A percentile compares a stretch with the other conserved stretches of the same genome.
phyloP scores from a whole-genome alignment of 1,284 basidiomycete species.

The Melampsora americana region DNA sequence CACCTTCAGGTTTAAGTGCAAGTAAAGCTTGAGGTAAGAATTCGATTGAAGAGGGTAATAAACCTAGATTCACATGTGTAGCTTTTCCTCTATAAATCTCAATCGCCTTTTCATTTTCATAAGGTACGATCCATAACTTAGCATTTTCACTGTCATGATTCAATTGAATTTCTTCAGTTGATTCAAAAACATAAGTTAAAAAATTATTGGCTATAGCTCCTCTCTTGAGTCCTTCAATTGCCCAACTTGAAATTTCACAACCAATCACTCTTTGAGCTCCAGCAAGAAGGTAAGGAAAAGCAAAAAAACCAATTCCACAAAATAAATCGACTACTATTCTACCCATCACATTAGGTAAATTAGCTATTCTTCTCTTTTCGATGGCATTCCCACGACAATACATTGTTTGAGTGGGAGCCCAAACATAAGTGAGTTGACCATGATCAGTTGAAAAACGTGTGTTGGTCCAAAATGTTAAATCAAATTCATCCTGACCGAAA shows the following conservation, averaged over 20 bases:
- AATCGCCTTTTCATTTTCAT: constrained; percentile 1
- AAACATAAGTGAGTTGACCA: constrained; percentile 2
- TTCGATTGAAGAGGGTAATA: constrained; percentile 28
- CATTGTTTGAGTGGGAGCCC: constrained; percentile 39
- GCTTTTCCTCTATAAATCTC: constrained; percentile 18
- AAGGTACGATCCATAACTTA: constrained; percentile 2
- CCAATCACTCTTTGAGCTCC: constrained; percentile 22
- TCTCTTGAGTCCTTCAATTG: constrained; percentile 25
- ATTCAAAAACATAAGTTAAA: neutral
- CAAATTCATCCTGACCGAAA: constrained; percentile 1
- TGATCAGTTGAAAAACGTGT: constrained; percentile 20
- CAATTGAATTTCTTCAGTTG: no score
- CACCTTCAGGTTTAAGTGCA: constrained; percentile 27
- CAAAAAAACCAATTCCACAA: constrained; percentile 38
- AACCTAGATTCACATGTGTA: constrained; percentile 32
- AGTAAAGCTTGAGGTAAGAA: constrained; percentile 29
- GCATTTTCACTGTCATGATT: neutral
- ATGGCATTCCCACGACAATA: constrained; percentile 28
- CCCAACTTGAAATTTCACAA: constrained; percentile 36
- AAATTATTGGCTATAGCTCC: constrained; percentile 15
- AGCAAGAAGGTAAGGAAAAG: constrained; percentile 20
- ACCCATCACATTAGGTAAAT: neutral
- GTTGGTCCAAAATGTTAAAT: constrained; percentile 23
- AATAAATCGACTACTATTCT: constrained; percentile 31
- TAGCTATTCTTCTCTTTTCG: constrained; percentile 26